These are phyloP conservation scores for Clausena lansium DNA, from an alignment of 345 rosid genomes.

Conservation along the genomic window DNA sequence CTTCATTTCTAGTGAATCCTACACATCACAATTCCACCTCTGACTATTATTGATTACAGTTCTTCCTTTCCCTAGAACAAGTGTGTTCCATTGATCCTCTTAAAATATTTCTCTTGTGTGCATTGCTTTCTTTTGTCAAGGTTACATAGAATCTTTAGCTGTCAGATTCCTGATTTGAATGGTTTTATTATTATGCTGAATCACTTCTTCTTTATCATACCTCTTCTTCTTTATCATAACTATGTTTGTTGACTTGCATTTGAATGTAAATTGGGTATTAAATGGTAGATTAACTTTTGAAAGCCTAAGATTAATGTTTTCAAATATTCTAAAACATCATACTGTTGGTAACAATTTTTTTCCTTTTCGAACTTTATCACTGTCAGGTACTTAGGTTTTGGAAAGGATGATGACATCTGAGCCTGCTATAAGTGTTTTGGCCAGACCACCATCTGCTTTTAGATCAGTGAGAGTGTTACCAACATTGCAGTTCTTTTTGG, in stretches of 20 bases:
- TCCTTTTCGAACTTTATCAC: background rate
- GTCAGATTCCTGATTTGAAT: background rate
- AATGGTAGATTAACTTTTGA: background rate
- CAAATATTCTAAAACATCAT: background rate
- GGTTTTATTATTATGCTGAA: background rate
- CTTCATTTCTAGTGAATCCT: background rate
- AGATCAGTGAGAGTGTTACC: background rate
- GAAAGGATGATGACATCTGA: constrained; percentile 4
- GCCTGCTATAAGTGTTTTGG: background rate
- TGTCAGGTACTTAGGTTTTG: constrained; percentile 4
- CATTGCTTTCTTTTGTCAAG: background rate
- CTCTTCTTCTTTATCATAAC: too few species aligned
- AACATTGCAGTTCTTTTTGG: background rate
- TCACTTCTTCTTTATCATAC: too few species aligned
- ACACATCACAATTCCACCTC: background rate
- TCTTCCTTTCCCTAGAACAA: background rate
- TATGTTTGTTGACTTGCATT: too few species aligned
- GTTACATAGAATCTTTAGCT: background rate
- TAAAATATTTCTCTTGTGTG: background rate
- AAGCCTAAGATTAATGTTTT: background rate
- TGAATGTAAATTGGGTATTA: background rate
- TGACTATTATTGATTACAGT: background rate
- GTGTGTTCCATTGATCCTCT: background rate
- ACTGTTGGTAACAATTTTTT: background rate
- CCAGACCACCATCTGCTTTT: background rate